Conservation (phyloP, 495 filamentous ascomycete species). For the Podospora appendiculata region DNA sequence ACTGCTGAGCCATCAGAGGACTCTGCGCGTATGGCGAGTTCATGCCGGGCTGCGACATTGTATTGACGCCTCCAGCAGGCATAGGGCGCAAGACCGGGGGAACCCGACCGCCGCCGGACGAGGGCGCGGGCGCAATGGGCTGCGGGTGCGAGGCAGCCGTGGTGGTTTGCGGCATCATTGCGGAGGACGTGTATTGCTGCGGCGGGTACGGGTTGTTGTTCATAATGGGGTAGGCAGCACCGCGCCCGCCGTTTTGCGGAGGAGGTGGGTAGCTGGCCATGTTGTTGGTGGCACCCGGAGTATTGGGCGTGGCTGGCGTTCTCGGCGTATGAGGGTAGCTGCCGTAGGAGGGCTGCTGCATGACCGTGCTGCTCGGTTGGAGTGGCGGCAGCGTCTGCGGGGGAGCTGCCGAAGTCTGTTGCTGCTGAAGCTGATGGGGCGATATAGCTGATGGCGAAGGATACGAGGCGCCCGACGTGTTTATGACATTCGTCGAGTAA, state of each 20-base stretch:
- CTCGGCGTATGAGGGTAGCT: constrained; percentile 59
- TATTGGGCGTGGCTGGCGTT: constrained; percentile 52
- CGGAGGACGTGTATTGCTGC: constrained; percentile 50
- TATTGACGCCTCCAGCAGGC: constrained; percentile 48
- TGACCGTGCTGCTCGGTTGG: constrained; percentile 55
- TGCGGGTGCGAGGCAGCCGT: constrained; percentile 60
- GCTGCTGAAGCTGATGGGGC: constrained; percentile 40
- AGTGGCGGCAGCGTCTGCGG: constrained; percentile 66
- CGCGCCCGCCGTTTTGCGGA: constrained; percentile 46
- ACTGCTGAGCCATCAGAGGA: constrained; percentile 34
- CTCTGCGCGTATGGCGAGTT: constrained; percentile 42
- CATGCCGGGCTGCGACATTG: constrained; percentile 40
- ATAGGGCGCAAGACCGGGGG: constrained; percentile 51
- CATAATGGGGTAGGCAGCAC: constrained; percentile 39
- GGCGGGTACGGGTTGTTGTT: constrained; percentile 44
- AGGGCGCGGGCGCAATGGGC: constrained; percentile 63
- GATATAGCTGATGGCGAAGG: constrained; percentile 22
- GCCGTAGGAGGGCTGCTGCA: constrained; percentile 47
- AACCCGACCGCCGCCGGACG: constrained; percentile 47
- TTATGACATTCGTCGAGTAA: constrained; percentile 29
- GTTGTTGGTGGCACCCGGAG: constrained; percentile 53
- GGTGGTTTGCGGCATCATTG: constrained; percentile 58
- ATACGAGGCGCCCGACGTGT: constrained; percentile 29
- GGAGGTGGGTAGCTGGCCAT: constrained; percentile 56
- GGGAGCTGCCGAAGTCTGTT: constrained; percentile 44